A percentile compares a stretch with the other conserved stretches of the same genome.
phyloP scores from a whole-genome alignment of 768 basidiomycete species.

The Coprinopsis marcescibilis region DNA sequence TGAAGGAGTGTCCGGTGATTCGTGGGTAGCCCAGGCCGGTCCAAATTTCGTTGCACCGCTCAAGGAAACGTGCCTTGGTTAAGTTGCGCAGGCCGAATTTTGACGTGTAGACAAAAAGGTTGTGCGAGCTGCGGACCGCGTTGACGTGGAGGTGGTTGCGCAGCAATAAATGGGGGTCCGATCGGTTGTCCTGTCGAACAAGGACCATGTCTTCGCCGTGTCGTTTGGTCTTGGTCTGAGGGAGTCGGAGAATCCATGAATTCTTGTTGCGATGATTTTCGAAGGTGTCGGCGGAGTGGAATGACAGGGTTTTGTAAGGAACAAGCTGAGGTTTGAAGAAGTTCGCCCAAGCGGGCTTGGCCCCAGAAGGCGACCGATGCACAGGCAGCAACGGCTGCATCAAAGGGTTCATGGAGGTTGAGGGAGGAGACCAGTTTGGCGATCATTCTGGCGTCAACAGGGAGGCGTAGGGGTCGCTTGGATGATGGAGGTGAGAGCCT shows the following conservation, averaged over 20 bases:
- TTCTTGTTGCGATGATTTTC: not conserved
- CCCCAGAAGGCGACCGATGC: constrained; percentile 30
- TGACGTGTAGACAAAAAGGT: not conserved
- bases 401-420: constrained; percentile 17
- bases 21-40: not conserved
- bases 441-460: not conserved
- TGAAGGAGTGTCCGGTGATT: constrained; percentile 21
- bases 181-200: constrained; percentile 14
- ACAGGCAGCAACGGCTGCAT: constrained; percentile 26
- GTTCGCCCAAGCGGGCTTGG: constrained; percentile 25
- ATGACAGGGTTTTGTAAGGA: constrained; percentile 12
- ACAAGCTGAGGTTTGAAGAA: constrained; percentile 12
- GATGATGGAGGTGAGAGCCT: constrained; percentile 3
- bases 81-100: not conserved
- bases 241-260: constrained; percentile 21
- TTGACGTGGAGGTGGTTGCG: constrained; percentile 15
- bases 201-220: constrained; percentile 21
- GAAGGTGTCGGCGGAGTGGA: not conserved
- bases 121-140: not conserved
- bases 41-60: constrained; percentile 14
- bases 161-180: constrained; percentile 17
- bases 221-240: constrained; percentile 29
- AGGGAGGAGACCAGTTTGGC: constrained; percentile 10
- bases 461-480: not conserved
- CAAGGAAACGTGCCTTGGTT: constrained; percentile 6